These are phyloP conservation scores for Pyrus bretschneideri DNA, from an alignment of 306 rosid genomes.

Conservation along the genomic window DNA sequence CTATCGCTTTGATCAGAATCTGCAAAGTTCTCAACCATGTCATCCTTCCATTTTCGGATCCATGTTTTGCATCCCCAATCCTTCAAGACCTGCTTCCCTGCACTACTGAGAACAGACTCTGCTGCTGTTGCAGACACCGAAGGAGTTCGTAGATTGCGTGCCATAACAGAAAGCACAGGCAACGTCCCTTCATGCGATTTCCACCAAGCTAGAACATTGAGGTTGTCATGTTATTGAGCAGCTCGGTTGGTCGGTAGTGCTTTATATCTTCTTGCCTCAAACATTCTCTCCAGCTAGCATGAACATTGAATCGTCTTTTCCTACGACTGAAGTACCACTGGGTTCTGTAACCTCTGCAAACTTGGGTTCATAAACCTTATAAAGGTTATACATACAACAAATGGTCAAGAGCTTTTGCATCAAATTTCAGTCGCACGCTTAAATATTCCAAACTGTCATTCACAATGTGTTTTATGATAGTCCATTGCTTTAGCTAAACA, in stretches of 20 bases:
- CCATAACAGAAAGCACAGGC: conserved; percentile 1
- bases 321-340: too few relatives aligned
- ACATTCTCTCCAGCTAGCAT: too few relatives aligned
- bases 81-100: neutral
- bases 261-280: neutral
- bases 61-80: too few relatives aligned
- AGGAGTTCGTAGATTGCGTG: neutral
- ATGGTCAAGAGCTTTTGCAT: neutral
- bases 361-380: neutral
- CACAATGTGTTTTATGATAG: neutral
- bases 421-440: neutral
- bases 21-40: neutral
- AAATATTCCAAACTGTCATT: neutral
- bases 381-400: neutral
- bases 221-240: neutral
- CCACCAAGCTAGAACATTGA: conserved; percentile 1
- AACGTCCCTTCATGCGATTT: neutral
- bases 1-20: neutral
- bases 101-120: neutral
- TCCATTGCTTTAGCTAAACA: conserved; percentile 2
- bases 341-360: neutral
- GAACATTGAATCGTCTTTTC: too few relatives aligned
- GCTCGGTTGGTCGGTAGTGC: neutral
- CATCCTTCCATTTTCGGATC: neutral
- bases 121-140: neutral